Base-by-base conservation (phyloP, 2,329 filamentous ascomycete genomes). In the Stemphylium lycopersici region DNA sequence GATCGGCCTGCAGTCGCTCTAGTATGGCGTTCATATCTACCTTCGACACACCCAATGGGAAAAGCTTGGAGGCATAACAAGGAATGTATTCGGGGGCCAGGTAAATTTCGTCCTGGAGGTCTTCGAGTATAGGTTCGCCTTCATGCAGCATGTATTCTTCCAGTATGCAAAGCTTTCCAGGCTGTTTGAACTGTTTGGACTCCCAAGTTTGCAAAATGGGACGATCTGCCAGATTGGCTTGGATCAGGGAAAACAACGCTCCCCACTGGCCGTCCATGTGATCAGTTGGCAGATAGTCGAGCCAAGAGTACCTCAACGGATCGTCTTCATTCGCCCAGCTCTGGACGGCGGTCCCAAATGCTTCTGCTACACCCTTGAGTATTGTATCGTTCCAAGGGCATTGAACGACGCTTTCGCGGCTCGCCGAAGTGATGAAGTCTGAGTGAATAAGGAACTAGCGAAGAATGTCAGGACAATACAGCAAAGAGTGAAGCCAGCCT, bases 381-480 rank as follows among this genome's bases (percentile, higher is more conserved):
- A 69, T 43, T 3, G 24, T 24, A n/a, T 58, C 40, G 34, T 70
- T 71, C 67, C 64, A 71, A 2, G 50, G 7, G 22, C 52, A 59
- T n/a, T 67, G 54, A 8, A 58, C 38, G 7, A 65, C 41, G 33
- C 36, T 56, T 37, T 70, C 65, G 12, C 66, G 63, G 26, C 46
- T 69, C 7, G 64, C 63, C 6, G 59, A 52, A 2, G 65, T 61
- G 20, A 67, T 61, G 38, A 71, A 71, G 36, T 70, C 65, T 10
- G 66, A 59, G 44, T 68, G 64, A n/a, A 71, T 63, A 5, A 68
- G 24, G 29, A 71, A 67, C 67, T 71, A 34, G 15, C 6, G 29
- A n/a, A n/a, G 6, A 33, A 24, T 7, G 10, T 38, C 48, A 33
- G 38, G 1, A 2, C 12, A 31, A 18, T 15, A n/a, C 10, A 26